Evolutionary conservation across 257 asterid genomes (phyloP).

Genomic region (Verbena officinalis): DNA sequence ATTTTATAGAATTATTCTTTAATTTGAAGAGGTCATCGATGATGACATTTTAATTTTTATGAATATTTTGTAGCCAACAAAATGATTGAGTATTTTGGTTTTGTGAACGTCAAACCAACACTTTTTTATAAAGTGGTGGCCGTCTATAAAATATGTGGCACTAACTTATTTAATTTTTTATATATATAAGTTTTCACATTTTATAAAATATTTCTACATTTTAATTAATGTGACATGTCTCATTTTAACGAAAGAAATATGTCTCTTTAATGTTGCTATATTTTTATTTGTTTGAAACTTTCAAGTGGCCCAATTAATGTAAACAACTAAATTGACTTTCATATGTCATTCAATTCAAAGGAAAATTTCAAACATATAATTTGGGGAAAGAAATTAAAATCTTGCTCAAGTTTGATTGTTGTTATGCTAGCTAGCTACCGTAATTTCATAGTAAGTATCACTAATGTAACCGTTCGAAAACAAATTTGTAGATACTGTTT

Average conservation of each 20-base stretch:
- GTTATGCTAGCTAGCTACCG: no score
- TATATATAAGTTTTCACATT: background rate
- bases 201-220: no score
- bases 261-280: constrained; percentile 14
- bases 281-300: constrained; percentile 9
- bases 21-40: constrained; percentile 29
- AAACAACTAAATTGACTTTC: constrained; percentile 33
- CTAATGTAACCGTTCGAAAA: no score
- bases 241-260: background rate
- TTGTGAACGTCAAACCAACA: constrained; percentile 20
- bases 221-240: no score
- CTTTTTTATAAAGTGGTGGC: background rate
- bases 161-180: background rate
- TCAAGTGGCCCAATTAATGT: constrained; percentile 16
- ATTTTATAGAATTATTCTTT: constrained; percentile 15
- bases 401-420: no score
- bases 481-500: no score
- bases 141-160: background rate
- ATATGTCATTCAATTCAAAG: constrained; percentile 16
- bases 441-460: no score
- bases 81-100: constrained; percentile 30
- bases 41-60: constrained; percentile 22
- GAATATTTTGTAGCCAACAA: constrained; percentile 26
- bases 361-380: background rate
- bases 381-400: no score